These are phyloP conservation scores for Pseudogymnoascus sp. DNA, from an alignment of 2,329 filamentous ascomycete species.

Conservation along the genomic window DNA sequence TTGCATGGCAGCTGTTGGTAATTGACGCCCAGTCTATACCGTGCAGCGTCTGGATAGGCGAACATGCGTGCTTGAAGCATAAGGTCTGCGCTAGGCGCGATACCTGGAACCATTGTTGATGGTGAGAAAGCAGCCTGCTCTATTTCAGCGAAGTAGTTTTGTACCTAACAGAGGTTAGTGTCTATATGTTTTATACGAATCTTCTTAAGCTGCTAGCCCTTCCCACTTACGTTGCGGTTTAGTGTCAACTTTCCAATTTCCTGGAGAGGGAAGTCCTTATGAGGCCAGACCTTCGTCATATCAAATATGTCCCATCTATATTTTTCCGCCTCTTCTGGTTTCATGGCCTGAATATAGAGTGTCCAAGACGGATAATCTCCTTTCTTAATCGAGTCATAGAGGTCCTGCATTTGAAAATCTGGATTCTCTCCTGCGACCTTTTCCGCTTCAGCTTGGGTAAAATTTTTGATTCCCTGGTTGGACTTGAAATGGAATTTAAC, in stretches of 20 bases:
- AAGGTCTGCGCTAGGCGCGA: constrained; percentile 54
- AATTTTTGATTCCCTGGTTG: constrained; percentile 37
- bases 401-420: constrained; percentile 31
- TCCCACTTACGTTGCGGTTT: constrained; percentile 36
- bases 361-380: constrained; percentile 43
- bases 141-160: constrained; percentile 63
- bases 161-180: constrained; percentile 22
- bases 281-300: constrained; percentile 47
- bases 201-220: background rate
- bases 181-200: too few relatives aligned
- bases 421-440: constrained; percentile 30
- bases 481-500: constrained; percentile 43
- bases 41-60: constrained; percentile 46
- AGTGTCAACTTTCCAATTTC: constrained; percentile 43
- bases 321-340: constrained; percentile 40
- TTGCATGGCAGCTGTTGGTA: constrained; percentile 50
- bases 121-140: constrained; percentile 62
- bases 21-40: constrained; percentile 50
- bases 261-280: constrained; percentile 40
- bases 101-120: constrained; percentile 54
- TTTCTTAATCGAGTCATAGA: constrained; percentile 37
- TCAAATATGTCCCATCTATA: constrained; percentile 47
- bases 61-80: constrained; percentile 48
- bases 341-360: constrained; percentile 46
- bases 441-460: constrained; percentile 32